phyloP scores from a whole-genome alignment of 495 filamentous ascomycete genomes.

The Lasiosphaeriaceae sp. region DNA sequence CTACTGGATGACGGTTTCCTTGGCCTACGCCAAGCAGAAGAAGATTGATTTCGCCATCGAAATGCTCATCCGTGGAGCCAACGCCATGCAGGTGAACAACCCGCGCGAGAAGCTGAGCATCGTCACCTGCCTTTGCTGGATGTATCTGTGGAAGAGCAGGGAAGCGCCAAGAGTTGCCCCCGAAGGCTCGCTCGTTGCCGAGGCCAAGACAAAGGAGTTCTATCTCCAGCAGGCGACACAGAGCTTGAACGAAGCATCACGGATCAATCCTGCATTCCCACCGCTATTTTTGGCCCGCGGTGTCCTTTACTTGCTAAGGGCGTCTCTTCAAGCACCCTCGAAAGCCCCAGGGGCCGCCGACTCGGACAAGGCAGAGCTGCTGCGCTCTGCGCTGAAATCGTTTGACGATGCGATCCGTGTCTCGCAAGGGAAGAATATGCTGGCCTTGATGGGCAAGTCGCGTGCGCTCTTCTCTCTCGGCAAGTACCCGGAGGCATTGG shows the following conservation, averaged over 20 bases:
- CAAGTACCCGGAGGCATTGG: conserved; percentile 74
- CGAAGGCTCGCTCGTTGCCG: conserved; percentile 56
- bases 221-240: conserved; percentile 88
- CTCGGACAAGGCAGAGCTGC: conserved; percentile 70
- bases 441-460: conserved; percentile 84
- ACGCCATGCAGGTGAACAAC: conserved; percentile 64
- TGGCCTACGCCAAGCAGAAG: conserved; percentile 94
- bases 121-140: conserved; percentile 81
- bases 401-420: conserved; percentile 89
- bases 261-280: conserved; percentile 87
- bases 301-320: conserved; percentile 80
- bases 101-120: conserved; percentile 83
- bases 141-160: conserved; percentile 87
- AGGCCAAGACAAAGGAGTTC: conserved; percentile 83
- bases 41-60: conserved; percentile 93
- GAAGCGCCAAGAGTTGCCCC: conserved; percentile 76
- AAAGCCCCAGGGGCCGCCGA: conserved; percentile 54
- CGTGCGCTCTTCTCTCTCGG: conserved; percentile 79
- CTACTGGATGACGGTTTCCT: conserved; percentile 92
- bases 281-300: conserved; percentile 89
- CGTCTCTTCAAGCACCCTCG: conserved; percentile 76
- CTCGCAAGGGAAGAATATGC: conserved; percentile 79
- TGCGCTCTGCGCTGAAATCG: conserved; percentile 79
- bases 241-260: conserved; percentile 86
- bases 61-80: conserved; percentile 79